These are phyloP conservation scores for Hypoxylon sp. DNA, from an alignment of 2,329 filamentous ascomycete species.

Conservation along the genomic window DNA sequence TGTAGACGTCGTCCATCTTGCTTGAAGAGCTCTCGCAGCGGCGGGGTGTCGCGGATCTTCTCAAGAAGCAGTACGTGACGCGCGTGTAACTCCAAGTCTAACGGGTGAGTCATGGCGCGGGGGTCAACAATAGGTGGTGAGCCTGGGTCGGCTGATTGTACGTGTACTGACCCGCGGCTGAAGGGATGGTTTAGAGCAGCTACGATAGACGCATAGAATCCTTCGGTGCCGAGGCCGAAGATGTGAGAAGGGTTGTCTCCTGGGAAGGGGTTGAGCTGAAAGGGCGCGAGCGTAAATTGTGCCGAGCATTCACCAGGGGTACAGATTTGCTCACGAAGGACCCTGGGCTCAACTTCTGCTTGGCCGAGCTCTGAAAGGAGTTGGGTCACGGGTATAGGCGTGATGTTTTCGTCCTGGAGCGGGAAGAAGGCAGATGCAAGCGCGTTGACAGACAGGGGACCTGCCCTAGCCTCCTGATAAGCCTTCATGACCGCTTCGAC, in stretches of 20 bases:
- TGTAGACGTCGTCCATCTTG: constrained; percentile 19
- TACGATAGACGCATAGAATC: constrained; percentile 24
- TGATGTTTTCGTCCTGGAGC: constrained; percentile 16
- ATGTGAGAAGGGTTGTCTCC: constrained; percentile 14
- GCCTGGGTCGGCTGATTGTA: constrained; percentile 19
- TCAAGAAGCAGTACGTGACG: constrained; percentile 28
- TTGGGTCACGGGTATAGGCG: constrained; percentile 12
- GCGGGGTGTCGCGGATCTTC: constrained; percentile 24
- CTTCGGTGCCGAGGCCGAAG: constrained; percentile 18
- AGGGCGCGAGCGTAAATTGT: constrained; percentile 28
- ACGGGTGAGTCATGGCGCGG: constrained; percentile 24
- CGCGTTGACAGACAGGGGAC: constrained; percentile 26
- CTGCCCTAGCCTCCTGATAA: constrained; percentile 21
- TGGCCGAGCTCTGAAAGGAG: constrained; percentile 20
- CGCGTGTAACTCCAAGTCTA: constrained; percentile 33
- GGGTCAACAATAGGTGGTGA: constrained; percentile 23
- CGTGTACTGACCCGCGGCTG: constrained; percentile 31
- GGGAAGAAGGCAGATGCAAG: constrained; percentile 32
- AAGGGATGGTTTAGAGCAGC: constrained; percentile 32
- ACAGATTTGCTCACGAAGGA: constrained; percentile 30
- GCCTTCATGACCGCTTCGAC: constrained; percentile 19
- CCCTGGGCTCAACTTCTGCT: constrained; percentile 19
- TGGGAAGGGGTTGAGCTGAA: constrained; percentile 21
- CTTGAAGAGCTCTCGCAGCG: constrained; percentile 35
- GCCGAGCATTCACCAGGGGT: constrained; percentile 16